Evolutionary conservation across 805 yeast species (phyloP).

Genomic region (Pichia thaimueangensis): DNA sequence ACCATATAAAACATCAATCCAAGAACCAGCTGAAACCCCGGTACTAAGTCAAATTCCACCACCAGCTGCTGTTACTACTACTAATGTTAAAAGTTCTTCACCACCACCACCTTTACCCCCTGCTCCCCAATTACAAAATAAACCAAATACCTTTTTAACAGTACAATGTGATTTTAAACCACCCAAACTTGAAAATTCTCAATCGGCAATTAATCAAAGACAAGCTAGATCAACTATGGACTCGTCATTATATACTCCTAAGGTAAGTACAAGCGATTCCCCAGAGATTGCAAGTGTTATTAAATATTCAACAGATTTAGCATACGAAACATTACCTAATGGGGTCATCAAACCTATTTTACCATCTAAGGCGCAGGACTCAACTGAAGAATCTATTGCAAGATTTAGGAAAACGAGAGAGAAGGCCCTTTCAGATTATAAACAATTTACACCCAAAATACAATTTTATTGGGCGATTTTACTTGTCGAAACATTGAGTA

Average conservation of each 20-base stretch:
- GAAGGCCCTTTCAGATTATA: constrained; percentile 31
- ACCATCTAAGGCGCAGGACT: constrained; percentile 26
- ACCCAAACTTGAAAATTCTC: neutral
- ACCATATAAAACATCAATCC: neutral
- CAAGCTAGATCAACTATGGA: constrained; percentile 3
- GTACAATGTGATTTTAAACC: neutral
- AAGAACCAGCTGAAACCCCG: neutral
- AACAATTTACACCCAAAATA: constrained; percentile 39
- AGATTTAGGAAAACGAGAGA: constrained; percentile 29
- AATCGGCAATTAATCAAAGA: neutral
- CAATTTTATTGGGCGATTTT: constrained; percentile 61
- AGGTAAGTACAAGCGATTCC: neutral
- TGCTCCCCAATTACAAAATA: neutral
- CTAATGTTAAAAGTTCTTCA: neutral
- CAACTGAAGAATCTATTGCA: constrained; percentile 20
- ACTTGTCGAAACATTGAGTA: constrained; percentile 41
- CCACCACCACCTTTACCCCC: neutral
- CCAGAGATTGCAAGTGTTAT: constrained; percentile 1
- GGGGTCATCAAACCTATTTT: constrained; percentile 26
- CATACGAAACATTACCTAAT: constrained; percentile 20
- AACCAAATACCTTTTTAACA: neutral
- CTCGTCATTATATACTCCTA: constrained; percentile 9
- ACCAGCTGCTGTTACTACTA: neutral
- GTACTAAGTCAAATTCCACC: neutral
- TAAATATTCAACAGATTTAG: constrained; percentile 15